Conservation (phyloP, 257 asterid genomes). For the Nicotiana noctiflora region DNA sequence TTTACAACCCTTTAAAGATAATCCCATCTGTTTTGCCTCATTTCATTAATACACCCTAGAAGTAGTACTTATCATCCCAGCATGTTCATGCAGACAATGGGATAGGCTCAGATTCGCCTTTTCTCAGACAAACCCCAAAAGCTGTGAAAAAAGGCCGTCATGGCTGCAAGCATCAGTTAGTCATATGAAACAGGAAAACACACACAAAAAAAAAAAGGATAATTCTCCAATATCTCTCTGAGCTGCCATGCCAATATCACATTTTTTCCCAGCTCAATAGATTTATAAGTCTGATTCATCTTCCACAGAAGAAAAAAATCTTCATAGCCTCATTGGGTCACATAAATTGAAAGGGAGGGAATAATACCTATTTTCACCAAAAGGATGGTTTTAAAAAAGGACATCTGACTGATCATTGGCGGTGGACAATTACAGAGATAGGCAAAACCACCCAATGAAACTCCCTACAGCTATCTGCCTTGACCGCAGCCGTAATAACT, state of each 20-base stretch:
- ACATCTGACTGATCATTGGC: constrained; percentile 18
- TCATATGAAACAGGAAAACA: background rate
- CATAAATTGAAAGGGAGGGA: background rate
- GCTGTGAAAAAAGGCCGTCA: no score
- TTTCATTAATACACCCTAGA: no score
- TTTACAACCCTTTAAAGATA: background rate
- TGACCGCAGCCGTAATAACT: constrained; percentile 9
- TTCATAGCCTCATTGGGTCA: background rate
- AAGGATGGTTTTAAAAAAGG: background rate
- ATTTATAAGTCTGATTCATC: background rate
- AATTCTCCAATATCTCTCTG: background rate
- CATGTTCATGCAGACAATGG: no score
- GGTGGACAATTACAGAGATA: background rate
- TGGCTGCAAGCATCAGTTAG: no score
- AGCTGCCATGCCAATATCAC: background rate
- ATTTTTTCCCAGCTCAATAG: background rate
- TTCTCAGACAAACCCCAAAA: no score
- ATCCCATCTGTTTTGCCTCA: no score
- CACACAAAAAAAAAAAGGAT: background rate
- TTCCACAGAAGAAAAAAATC: background rate
- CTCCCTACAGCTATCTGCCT: constrained; percentile 4
- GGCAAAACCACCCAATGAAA: constrained; percentile 34
- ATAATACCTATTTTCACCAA: background rate
- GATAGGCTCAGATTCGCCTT: no score
- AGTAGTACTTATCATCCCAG: no score